These are phyloP conservation scores for Leucaena leucocephala DNA, from an alignment of 306 rosid species.

Conservation along the genomic window DNA sequence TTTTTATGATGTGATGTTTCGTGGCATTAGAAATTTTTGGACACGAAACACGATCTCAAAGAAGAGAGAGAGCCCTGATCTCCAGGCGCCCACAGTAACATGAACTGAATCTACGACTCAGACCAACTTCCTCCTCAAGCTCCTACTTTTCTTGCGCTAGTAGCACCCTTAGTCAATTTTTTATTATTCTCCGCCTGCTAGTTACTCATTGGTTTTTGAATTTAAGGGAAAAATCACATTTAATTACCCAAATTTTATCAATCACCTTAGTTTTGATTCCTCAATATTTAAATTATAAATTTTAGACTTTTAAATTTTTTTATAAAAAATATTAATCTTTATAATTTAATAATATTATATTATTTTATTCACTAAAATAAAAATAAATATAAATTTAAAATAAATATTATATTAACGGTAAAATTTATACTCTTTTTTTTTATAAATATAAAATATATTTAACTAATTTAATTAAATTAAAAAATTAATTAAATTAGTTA, in stretches of 20 bases:
- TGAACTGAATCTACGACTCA: neutral
- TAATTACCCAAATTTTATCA: neutral
- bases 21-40: neutral
- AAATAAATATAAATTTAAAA: too few species aligned
- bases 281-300: too few species aligned
- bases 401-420: too few species aligned
- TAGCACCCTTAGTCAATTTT: neutral
- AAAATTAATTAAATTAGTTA: too few species aligned
- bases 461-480: too few species aligned
- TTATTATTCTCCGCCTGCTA: neutral
- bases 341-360: too few species aligned
- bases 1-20: neutral
- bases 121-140: neutral
- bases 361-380: too few species aligned
- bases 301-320: too few species aligned
- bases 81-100: conserved; percentile 34
- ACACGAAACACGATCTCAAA: neutral
- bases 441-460: too few species aligned
- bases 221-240: neutral
- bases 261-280: too few species aligned
- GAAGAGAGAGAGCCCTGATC: neutral
- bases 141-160: neutral
- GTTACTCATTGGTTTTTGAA: neutral
- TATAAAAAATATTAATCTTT: too few species aligned
- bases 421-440: too few species aligned